Base-by-base conservation (phyloP, 2,329 filamentous ascomycete genomes). In the Passalora sequoiae region DNA sequence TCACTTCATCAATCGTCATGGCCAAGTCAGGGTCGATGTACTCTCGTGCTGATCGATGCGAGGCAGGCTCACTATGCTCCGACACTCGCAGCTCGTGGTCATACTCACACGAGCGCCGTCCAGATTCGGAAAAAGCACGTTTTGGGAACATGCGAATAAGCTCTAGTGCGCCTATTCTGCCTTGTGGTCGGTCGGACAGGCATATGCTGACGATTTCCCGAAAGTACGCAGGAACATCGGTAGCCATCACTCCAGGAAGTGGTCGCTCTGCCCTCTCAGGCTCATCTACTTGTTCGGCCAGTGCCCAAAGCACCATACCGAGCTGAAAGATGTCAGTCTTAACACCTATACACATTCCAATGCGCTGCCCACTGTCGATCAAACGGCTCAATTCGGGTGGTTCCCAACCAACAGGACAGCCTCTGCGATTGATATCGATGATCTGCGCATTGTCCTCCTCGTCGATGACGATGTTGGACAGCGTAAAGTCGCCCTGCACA, bases 391-490 rank as follows among this genome's bases (percentile, higher is more conserved):
- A 84, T 67, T 98, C 92, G 4, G 92, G 92, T 2, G 92, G 89
- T 56, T 98, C 92, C 92, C 92, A 98, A 17, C 91, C 91, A 4
- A 97, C 86, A 0, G 92, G 92, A 59, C 92, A 98, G n/a, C 92
- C 92, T 57, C 92, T 77, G 43, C 92, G 78, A 68, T 98, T 98
- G 69, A 98, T 96, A 66, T 98, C 92, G 60, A 98, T 98, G 54
- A 98, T 97, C 59, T 94, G 91, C 6, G 91, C 92, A 60, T 96
- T 77, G 60, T 89, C 83, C 31, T 84, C 69, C 9, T 76, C 75
- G 63, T 97, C 88, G 58, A 98, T 84, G 49, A 98, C 92, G 53
- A 98, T 94, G 62, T 98, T 98, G 4, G 89, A 95, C 20, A 98
- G 74, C 0, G 92, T 98, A 54, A 98, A 96, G 62, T 98, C 92